Base-by-base conservation (phyloP, 768 basidiomycete species). In the Leccinum rimulosum region DNA sequence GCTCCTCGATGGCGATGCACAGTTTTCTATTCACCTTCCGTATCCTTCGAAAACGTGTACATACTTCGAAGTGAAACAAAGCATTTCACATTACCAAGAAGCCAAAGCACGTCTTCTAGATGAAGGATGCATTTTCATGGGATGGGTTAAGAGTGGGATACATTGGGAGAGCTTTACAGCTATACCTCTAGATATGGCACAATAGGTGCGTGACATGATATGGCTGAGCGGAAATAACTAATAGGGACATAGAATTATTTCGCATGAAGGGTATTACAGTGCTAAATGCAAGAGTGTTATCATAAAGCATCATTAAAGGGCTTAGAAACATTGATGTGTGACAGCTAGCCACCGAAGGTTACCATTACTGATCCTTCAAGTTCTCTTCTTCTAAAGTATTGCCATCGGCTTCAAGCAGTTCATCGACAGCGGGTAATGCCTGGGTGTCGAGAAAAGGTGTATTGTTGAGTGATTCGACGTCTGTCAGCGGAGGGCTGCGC, bases 141-240 rank as follows among this genome's bases (percentile, higher is more conserved):
- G 85, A 19, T 92, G 89, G 89, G 68, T 87, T 43, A 70, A 57
- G 22, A 85, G 81, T 54, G 87, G 86, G 3, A 59, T 64, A 40
- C 65, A 68, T 52, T 84, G 82, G 79, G 84, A 88, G 65, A 70
- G 60, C 50, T 89, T 89, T 60, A 69, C 72, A 17, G 54, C 57
- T 28, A 56, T 33, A 22, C 33, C 56, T 49, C 11, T 40, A 8
- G 50, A 59, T n/a, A 56, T 33, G 64, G 62, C 17, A 25, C 30
- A 22, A 15, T 50, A 60, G 19, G 7, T 33, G 8, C 15, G 31
- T 2, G 4, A 27, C 14, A 14, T 8, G 15, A 22, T 31, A 15
- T 19, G 33, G 12, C 4, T 35, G 31, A 33, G 25, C 17, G 50
- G 27, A 38, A 50, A 17, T 30, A 50, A n/a, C 43, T 15, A 52